Evolutionary conservation across 2,329 filamentous ascomycete species (phyloP).

Genomic region (Fusarium zealandicum): DNA sequence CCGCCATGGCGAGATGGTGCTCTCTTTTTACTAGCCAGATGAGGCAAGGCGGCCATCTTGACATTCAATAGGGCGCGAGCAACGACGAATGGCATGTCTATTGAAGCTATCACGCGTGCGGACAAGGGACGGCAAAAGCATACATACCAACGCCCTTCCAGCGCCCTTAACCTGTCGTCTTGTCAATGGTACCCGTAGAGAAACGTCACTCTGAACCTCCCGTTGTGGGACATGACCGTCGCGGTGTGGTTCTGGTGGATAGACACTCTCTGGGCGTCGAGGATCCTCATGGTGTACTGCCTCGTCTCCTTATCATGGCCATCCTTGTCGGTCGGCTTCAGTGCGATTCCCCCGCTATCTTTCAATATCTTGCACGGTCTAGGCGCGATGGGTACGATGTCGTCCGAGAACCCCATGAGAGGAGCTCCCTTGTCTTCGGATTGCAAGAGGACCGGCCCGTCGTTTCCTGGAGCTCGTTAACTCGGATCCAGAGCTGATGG

Average conservation of each 20-base stretch:
- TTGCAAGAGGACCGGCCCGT: slow-evolving; percentile 21
- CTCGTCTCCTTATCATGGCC: slow-evolving; percentile 24
- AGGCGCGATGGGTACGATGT: slow-evolving; percentile 23
- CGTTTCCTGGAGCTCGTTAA: slow-evolving; percentile 22
- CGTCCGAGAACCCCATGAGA: slow-evolving; percentile 14
- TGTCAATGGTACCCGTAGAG: slow-evolving; percentile 19
- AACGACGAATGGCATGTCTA: too few relatives aligned
- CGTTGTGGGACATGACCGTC: slow-evolving; percentile 29
- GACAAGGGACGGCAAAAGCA: too few relatives aligned
- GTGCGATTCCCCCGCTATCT: slow-evolving; percentile 11
- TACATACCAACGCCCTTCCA: not conserved
- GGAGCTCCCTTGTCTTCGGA: slow-evolving; percentile 20
- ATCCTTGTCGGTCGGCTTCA: slow-evolving; percentile 33
- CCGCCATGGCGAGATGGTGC: not conserved
- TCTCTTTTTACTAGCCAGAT: slow-evolving; percentile 18
- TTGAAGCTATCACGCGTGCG: too few relatives aligned
- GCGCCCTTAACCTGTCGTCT: not conserved
- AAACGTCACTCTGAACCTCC: slow-evolving; percentile 22
- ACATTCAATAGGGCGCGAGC: not conserved
- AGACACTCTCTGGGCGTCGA: slow-evolving; percentile 17
- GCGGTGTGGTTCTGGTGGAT: slow-evolving; percentile 22
- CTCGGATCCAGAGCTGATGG: not conserved
- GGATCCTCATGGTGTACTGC: slow-evolving; percentile 9
- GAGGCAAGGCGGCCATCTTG: not conserved
- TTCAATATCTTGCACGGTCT: slow-evolving; percentile 15